Conservation (phyloP, 768 basidiomycete species). For the Leccinum ochraceum region DNA sequence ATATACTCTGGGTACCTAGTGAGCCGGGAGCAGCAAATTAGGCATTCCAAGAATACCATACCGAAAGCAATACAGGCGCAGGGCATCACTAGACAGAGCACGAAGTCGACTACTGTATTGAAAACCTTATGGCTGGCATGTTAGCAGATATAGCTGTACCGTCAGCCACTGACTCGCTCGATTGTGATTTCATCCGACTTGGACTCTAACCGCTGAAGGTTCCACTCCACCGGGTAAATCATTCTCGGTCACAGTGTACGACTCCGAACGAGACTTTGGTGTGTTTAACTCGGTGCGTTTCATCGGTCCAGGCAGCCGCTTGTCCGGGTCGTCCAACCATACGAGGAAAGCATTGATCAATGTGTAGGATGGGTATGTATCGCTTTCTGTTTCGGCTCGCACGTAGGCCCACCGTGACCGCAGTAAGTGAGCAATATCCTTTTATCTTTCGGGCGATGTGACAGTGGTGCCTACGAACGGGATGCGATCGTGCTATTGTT, state of each 20-base stretch:
- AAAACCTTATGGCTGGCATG: conserved; percentile 23
- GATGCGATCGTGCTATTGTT: background rate
- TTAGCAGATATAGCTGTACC: background rate
- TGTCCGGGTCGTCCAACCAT: too few relatives aligned
- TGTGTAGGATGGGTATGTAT: too few relatives aligned
- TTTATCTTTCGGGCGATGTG: background rate
- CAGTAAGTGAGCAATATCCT: too few relatives aligned
- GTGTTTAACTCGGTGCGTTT: too few relatives aligned
- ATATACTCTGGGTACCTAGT: conserved; percentile 38
- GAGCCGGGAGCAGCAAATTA: conserved; percentile 2
- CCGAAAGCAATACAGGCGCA: conserved; percentile 32
- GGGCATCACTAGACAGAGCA: conserved; percentile 36
- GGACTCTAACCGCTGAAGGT: background rate
- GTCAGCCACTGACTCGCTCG: too few relatives aligned
- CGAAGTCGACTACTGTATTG: conserved; percentile 27
- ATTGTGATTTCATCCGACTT: too few relatives aligned
- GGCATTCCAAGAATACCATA: conserved; percentile 13
- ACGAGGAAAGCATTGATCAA: too few relatives aligned
- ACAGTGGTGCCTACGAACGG: background rate
- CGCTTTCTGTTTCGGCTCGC: too few relatives aligned
- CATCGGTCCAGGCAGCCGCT: too few relatives aligned
- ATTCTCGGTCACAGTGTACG: too few relatives aligned
- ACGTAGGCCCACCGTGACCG: too few relatives aligned
- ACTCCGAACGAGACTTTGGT: too few relatives aligned
- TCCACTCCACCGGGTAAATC: background rate